phyloP scores from a whole-genome alignment of 2,329 filamentous ascomycete species.

The Pseudocercospora cruenta region DNA sequence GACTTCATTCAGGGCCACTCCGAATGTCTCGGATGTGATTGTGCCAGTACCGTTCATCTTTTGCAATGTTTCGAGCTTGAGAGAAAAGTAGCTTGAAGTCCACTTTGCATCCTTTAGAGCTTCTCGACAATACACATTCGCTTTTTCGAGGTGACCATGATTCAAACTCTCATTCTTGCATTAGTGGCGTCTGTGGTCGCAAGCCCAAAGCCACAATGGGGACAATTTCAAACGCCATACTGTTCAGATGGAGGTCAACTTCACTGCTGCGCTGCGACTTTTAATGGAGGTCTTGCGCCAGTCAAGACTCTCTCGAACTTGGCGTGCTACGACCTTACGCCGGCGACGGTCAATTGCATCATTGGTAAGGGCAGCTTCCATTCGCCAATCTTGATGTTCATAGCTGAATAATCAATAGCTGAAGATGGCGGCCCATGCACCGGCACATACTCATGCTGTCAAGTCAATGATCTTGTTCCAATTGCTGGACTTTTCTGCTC shows the following conservation, averaged over 20 bases:
- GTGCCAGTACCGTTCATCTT: background rate
- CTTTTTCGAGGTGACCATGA: background rate
- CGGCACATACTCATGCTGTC: constrained; percentile 24
- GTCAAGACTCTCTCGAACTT: constrained; percentile 19
- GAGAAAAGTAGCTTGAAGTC: background rate
- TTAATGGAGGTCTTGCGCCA: constrained; percentile 18
- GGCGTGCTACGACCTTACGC: constrained; percentile 27
- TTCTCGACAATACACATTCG: background rate
- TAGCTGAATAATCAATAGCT: background rate
- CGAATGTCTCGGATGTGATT: background rate
- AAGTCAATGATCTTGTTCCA: constrained; percentile 25
- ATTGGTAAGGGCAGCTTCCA: constrained; percentile 12
- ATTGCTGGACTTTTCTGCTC: constrained; percentile 26
- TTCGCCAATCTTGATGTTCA: background rate
- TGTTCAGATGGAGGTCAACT: constrained; percentile 26
- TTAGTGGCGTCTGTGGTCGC: background rate
- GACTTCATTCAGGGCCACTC: background rate
- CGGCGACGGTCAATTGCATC: constrained; percentile 27
- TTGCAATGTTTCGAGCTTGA: background rate
- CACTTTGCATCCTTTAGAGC: background rate
- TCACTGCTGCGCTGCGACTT: constrained; percentile 26
- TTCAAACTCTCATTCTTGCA: background rate
- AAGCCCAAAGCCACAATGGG: background rate
- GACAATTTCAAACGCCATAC: constrained; percentile 3
- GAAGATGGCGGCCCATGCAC: constrained; percentile 18